Percentiles rank a stretch among this genome's conserved stretches.
phyloP scores from a whole-genome alignment of 805 yeast species.

The Saccharomycopsis lassenensis region DNA sequence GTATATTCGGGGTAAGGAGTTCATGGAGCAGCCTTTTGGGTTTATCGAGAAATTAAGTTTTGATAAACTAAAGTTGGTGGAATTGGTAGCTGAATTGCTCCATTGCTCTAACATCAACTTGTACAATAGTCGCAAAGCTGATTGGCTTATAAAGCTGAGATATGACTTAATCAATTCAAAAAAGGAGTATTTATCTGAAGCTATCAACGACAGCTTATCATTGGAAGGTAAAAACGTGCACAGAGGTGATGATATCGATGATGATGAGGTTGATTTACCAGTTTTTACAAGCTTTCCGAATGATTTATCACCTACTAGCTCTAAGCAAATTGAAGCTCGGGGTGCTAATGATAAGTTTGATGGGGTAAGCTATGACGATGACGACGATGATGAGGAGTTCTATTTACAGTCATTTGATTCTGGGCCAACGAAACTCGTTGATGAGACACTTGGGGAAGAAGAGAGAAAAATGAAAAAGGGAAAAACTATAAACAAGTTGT shows the following conservation, averaged over 20 bases:
- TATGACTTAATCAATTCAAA: conserved; percentile 35
- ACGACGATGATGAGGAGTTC: conserved; percentile 15
- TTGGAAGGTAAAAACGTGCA: background rate
- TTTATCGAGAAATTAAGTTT: conserved; percentile 46
- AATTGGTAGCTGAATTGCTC: conserved; percentile 82
- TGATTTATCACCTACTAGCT: conserved; percentile 37
- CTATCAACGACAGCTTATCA: conserved; percentile 12
- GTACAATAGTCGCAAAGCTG: conserved; percentile 70
- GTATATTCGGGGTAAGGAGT: conserved; percentile 5
- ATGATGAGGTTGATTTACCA: conserved; percentile 20
- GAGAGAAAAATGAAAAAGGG: conserved; percentile 13
- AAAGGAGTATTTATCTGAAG: conserved; percentile 8
- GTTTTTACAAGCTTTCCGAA: conserved; percentile 24
- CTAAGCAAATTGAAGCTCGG: conserved; percentile 62
- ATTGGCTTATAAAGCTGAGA: conserved; percentile 54
- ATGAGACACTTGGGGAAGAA: conserved; percentile 5
- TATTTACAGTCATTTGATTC: background rate
- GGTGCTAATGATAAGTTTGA: conserved; percentile 31
- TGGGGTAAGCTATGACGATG: conserved; percentile 39
- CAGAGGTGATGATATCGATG: conserved; percentile 9
- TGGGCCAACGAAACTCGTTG: background rate
- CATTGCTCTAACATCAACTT: conserved; percentile 96
- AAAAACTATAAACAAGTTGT: conserved; percentile 14
- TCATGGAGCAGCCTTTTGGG: conserved; percentile 15
- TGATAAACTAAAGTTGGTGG: conserved; percentile 83